Evolutionary conservation across 2,329 filamentous ascomycete species (phyloP).

Genomic region (Colletotrichum gloeosporioides): DNA sequence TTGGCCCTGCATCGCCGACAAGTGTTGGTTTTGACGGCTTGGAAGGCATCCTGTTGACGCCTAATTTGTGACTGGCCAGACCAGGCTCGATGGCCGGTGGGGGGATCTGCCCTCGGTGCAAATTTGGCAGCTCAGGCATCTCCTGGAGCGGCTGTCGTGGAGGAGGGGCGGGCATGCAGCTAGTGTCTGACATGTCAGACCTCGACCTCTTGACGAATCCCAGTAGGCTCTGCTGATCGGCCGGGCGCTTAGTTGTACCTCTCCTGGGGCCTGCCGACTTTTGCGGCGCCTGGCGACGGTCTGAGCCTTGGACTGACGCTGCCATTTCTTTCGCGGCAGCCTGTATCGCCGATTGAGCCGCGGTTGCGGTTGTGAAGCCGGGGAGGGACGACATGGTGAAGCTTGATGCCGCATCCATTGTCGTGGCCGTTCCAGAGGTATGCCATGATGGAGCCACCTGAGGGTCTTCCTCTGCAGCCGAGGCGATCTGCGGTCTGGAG

Average conservation of each 20-base stretch:
- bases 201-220: constrained; percentile 39
- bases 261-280: constrained; percentile 21
- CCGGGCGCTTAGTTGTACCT: constrained; percentile 35
- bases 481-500: not conserved
- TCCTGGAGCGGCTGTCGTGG: constrained; percentile 1
- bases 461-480: not conserved
- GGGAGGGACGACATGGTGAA: constrained; percentile 65
- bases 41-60: constrained; percentile 36
- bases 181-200: constrained; percentile 1
- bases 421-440: constrained; percentile 47
- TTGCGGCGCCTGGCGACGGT: constrained; percentile 21
- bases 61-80: constrained; percentile 46
- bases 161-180: constrained; percentile 16
- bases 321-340: constrained; percentile 32
- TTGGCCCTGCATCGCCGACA: constrained; percentile 30
- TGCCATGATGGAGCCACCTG: not conserved
- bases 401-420: constrained; percentile 62
- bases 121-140: constrained; percentile 16
- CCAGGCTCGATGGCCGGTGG: constrained; percentile 32
- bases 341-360: constrained; percentile 51
- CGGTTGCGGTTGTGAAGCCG: constrained; percentile 67
- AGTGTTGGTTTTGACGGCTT: constrained; percentile 35
- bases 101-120: constrained; percentile 17
- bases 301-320: constrained; percentile 10
- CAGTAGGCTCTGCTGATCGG: constrained; percentile 48